Base-by-base conservation (phyloP, 352 stramenopile species). In the Globisporangium radiosum region DNA sequence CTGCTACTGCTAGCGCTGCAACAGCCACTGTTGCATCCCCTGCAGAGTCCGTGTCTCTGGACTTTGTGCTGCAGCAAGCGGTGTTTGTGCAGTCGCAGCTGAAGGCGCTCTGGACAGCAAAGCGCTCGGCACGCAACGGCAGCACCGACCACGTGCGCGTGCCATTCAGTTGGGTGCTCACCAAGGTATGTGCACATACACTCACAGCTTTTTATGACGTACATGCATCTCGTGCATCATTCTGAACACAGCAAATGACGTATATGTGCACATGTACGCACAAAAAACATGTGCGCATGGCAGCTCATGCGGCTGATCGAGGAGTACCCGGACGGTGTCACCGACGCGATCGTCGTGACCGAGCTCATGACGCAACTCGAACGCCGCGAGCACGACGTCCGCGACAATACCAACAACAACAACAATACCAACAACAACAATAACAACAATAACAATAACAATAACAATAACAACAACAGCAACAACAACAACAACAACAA, bases 321-420 rank as follows among this genome's bases (percentile, higher is more conserved):
- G 54, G 76, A 78, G 55, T 90, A 90, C 59, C 82, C 82, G 1
- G 77, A 86, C 61, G 82, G 82, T 15, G 54, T 92, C 5, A 90
- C 82, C 0, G 72, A 87, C 47, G 76, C 76, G 1, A 63, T 90
- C 10, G 63, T 87, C 17, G 44, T 88, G 17, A 89, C 78, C 4
- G 82, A 92, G 58, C 49, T 92, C 43, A 68, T 75, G 52, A 63
- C 68, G 53, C 63, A 72, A 40, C 54, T 89, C 0, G 52, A 83
- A 38, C 66, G 75, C 39, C 72, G 66, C 9, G 64, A 75, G 45
- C 43, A 56, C 42, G 52, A 19, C 17, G 17, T 19, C 17, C 17
- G 17, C 17, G 17, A 19, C 17, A 19, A 49, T 38, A 50, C 47
- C 0, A 62, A 64, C 57, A 63, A 56, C 25, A 38, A 5, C 10